phyloP scores from a whole-genome alignment of 495 filamentous ascomycete genomes.

The Corynascus novoguineensis region DNA sequence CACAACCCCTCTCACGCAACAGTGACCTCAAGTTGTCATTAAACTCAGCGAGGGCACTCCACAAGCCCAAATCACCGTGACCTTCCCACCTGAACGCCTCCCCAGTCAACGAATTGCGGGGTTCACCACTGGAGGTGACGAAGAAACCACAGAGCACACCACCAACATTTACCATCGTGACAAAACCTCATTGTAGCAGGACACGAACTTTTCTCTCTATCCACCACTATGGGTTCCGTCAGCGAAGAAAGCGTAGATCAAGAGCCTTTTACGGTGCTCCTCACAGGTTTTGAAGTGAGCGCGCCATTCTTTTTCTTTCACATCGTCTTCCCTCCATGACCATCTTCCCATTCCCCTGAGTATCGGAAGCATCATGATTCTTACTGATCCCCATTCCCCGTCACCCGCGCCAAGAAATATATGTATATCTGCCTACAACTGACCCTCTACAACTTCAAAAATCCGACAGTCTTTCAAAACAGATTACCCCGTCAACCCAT shows the following conservation, averaged over 20 bases:
- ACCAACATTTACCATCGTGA: neutral
- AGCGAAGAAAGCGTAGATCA: conserved; percentile 12
- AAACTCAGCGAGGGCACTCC: conserved; percentile 1
- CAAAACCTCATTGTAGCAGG: neutral
- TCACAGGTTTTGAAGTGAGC: conserved; percentile 72
- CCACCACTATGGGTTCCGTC: conserved; percentile 36
- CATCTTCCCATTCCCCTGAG: neutral
- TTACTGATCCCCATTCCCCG: neutral
- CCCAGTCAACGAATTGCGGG: neutral
- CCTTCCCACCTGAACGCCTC: neutral
- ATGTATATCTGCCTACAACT: neutral
- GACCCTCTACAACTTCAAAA: neutral
- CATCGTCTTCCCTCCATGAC: conserved; percentile 8
- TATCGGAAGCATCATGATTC: neutral
- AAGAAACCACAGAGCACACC: neutral
- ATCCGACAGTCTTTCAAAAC: conserved; percentile 63
- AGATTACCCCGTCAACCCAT: conserved; percentile 61
- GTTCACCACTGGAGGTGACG: too few species aligned
- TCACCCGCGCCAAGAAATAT: neutral
- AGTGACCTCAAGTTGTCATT: neutral
- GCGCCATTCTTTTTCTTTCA: too few species aligned
- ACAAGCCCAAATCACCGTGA: neutral
- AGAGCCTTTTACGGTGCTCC: conserved; percentile 58
- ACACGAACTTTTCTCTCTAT: neutral
- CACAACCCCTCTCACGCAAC: neutral